Evolutionary conservation across 345 rosid species (phyloP), one percentile per base, ranked within the genome.

Genomic region (Heritiera fomes): DNA sequence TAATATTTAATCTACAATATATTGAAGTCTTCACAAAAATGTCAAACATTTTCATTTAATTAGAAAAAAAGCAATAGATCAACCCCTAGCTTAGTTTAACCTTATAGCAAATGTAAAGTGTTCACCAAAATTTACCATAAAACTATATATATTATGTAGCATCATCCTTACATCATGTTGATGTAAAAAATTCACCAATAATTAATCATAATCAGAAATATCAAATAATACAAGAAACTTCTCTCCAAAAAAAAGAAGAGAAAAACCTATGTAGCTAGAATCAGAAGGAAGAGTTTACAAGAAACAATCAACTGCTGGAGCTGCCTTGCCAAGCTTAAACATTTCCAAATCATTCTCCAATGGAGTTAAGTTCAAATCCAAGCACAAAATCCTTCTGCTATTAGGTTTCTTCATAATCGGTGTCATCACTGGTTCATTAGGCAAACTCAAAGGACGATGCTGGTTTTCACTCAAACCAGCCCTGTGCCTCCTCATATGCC

Each of bases 361-460:
- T 0, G 95, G 95, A 53, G 95, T 91, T 87, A 89, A 80, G 78
- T 91, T 91, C 91, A 91, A 77, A 85, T 91, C 95, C 82, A 87
- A 77, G 23, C 90, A 82, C 80, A 88, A 77, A 55, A 87, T 83
- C 76, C 87, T 87, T 55, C 81, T 78, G 64, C 89, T 85, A 38
- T 68, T 88, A 6, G 89, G 82, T 74, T 83, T 89, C 89, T 85
- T 88, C 73, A 87, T 77, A 32, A 86, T 77, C 17, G 89, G 82
- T 6, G 58, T 45, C 55, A 49, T 58, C 12, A 17, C 30, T 9
- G 23, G 28, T 15, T 9, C 58, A 7, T 17, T 59, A 9, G 65
- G 41, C 46, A 72, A 10, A 12, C 6, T 76, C 59, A 59, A 5
- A 11, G 71, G 55, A 43, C 8, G 10, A 55, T 7, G 66, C 7